Base-by-base conservation (phyloP, 2,329 filamentous ascomycete genomes). In the Ophiostoma piceae region DNA sequence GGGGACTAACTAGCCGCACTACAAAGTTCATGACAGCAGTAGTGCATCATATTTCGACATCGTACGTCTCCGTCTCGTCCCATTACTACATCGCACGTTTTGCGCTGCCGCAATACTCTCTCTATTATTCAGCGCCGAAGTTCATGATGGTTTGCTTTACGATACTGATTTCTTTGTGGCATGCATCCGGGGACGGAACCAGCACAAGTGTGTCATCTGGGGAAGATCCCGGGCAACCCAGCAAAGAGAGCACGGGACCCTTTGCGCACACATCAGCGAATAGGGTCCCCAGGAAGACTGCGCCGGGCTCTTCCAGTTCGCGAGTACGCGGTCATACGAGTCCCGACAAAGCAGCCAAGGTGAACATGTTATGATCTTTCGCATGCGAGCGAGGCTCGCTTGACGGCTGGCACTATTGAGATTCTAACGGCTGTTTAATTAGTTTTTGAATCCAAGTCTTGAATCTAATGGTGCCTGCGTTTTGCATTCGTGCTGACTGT, bases 11-110 rank as follows among this genome's bases (percentile, higher is more conserved):
- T 62, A 32, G 22, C 57, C 12, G 16, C 3, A 62, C 51, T 62
- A 12, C 57, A 62, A 62, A 62, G 26, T 62, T 62, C 57, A 62
- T 62, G 57, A 62, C 57, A 62, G 57, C 57, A n/a, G 16, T 41
- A 41, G 39, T 41, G 39, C 39, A 41, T 62, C 26, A 14, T n/a
- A 47, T 47, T 47, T 47, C 16, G 2, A 57, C 26, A 62, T 62
- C 57, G 26, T 62, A 62, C 57, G 57, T 62, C 57, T 62, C 57
- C 12, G 26, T 62, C 57, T 62, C 57, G 26, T 62, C 57, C 57
- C 26, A 62, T 62, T 62, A 32, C 26, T 14, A 62, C 47, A 8
- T 60, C 54, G 54, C 29, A 60, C 26, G 11, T 41, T 41, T 8
- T 41, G 8, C 12, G 26, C 26, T 62, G n/a, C 57, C 14, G 57